Evolutionary conservation across 2,329 filamentous ascomycete species (phyloP).

Genomic region (Pseudogymnoascus sp.): DNA sequence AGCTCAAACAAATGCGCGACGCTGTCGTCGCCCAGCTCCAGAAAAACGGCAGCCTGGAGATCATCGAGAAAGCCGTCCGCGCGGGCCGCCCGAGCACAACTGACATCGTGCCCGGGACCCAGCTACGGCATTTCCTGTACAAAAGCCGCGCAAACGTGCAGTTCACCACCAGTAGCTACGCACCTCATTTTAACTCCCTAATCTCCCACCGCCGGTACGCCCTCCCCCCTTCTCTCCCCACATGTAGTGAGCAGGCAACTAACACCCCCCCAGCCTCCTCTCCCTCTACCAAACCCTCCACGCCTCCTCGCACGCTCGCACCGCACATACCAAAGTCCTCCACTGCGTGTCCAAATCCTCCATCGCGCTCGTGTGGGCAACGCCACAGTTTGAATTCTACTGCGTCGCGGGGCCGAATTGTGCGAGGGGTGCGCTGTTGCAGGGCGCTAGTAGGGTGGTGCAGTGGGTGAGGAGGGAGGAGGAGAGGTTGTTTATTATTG

Average conservation of each 20-base stretch:
- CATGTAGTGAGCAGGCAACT: not conserved
- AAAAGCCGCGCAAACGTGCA: conserved; percentile 93
- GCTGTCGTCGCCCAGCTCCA: conserved; percentile 60
- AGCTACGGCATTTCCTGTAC: conserved; percentile 87
- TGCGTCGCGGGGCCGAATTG: conserved; percentile 77
- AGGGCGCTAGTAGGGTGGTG: conserved; percentile 80
- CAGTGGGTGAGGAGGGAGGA: conserved; percentile 91
- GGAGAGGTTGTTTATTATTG: conserved; percentile 91
- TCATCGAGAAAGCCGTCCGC: conserved; percentile 64
- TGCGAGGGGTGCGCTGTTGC: conserved; percentile 59
- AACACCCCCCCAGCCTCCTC: conserved; percentile 50
- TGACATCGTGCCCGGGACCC: conserved; percentile 72
- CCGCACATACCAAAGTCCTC: conserved; percentile 77
- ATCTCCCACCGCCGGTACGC: conserved; percentile 55
- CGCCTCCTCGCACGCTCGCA: conserved; percentile 73
- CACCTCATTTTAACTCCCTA: conserved; percentile 55
- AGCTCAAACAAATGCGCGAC: conserved; percentile 66
- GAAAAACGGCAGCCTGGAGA: conserved; percentile 64
- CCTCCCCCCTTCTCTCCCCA: too few species aligned
- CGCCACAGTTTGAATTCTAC: conserved; percentile 87
- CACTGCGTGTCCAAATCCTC: conserved; percentile 69
- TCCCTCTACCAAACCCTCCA: conserved; percentile 81
- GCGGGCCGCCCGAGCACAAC: conserved; percentile 63
- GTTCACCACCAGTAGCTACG: conserved; percentile 81
- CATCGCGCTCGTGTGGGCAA: conserved; percentile 82